These are phyloP conservation scores for Magnaporthales sp. DNA, from an alignment of 2,329 filamentous ascomycete genomes.

Conservation along the genomic window DNA sequence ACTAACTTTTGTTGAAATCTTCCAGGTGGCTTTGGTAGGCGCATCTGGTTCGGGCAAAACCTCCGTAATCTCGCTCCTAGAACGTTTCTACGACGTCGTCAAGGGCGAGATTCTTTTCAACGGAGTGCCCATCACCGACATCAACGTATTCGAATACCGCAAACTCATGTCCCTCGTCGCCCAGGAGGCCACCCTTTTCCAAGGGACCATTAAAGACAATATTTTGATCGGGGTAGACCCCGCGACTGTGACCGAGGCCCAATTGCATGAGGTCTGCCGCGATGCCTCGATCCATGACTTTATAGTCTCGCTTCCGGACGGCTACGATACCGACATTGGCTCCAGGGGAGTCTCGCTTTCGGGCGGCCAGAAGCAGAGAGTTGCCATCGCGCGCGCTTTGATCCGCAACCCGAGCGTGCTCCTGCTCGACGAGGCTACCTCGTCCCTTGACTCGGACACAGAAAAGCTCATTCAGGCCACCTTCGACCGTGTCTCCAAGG, in stretches of 20 bases:
- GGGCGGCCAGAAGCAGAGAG: conserved; percentile 46
- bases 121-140: conserved; percentile 44
- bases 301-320: conserved; percentile 56
- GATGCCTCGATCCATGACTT: conserved; percentile 66
- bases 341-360: conserved; percentile 56
- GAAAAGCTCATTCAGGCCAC: conserved; percentile 55
- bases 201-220: conserved; percentile 61
- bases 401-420: conserved; percentile 42
- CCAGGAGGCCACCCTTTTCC: conserved; percentile 67
- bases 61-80: conserved; percentile 56
- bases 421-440: conserved; percentile 52
- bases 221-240: conserved; percentile 55
- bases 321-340: conserved; percentile 60
- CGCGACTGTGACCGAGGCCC: conserved; percentile 39
- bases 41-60: conserved; percentile 62
- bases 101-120: conserved; percentile 58
- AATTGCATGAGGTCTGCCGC: conserved; percentile 43
- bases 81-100: conserved; percentile 62
- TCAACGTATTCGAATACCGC: conserved; percentile 56
- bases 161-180: conserved; percentile 60
- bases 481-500: conserved; percentile 52
- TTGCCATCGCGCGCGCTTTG: conserved; percentile 47
- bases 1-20: not conserved
- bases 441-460: conserved; percentile 49
- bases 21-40: conserved; percentile 51